Conservation (phyloP, 78 protist genomes). For the Cavenderia fasciculata region DNA sequence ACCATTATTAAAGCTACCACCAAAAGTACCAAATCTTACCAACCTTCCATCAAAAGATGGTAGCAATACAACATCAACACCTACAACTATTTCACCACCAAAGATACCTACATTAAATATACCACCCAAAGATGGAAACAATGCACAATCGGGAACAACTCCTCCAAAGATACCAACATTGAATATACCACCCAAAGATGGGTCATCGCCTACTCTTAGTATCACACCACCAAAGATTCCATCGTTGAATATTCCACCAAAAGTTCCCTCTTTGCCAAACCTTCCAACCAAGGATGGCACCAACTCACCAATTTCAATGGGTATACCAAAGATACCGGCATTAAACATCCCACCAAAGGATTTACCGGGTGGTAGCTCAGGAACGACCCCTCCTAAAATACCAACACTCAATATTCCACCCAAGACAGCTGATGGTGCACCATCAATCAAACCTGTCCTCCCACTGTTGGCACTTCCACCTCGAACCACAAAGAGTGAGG, state of each 20-base stretch:
- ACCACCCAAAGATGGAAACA: background rate
- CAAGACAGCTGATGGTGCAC: background rate
- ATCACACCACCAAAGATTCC: background rate
- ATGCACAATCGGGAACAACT: background rate
- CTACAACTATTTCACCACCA: background rate
- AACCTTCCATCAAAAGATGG: background rate
- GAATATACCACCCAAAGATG: background rate
- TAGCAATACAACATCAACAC: background rate
- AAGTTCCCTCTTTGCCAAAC: too few species aligned
- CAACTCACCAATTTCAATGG: too few species aligned
- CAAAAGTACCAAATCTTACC: conserved; percentile 9
- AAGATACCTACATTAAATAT: background rate
- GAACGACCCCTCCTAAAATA: background rate
- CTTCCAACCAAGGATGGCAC: too few species aligned
- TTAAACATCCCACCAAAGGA: background rate
- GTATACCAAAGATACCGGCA: too few species aligned
- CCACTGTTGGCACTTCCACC: conserved; percentile 53
- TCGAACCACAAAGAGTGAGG: conserved; percentile 10
- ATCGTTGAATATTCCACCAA: background rate
- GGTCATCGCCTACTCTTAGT: background rate
- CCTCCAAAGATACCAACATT: background rate
- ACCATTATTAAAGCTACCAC: conserved; percentile 12
- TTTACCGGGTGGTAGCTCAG: background rate
- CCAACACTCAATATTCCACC: background rate
- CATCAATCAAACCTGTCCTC: background rate